phyloP scores from a whole-genome alignment of 345 rosid genomes.

The Eucalyptus cloeziana region DNA sequence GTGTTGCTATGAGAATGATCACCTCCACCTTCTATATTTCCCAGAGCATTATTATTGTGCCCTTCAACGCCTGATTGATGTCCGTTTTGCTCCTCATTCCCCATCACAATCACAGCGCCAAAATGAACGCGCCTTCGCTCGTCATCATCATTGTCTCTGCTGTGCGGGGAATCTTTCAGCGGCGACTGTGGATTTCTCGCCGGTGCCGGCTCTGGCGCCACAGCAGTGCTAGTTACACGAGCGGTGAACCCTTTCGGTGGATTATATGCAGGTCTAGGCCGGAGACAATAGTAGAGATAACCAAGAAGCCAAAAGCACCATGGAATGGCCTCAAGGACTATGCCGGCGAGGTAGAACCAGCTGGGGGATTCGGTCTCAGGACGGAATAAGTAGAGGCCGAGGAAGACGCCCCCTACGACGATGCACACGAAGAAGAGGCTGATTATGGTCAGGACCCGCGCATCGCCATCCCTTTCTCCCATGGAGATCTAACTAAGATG shows the following conservation, averaged over 20 bases:
- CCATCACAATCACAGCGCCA: conserved; percentile 28
- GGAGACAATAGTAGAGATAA: conserved; percentile 35
- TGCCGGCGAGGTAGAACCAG: conserved; percentile 36
- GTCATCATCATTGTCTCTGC: background rate
- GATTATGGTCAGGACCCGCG: conserved; percentile 23
- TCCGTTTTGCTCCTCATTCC: conserved; percentile 4
- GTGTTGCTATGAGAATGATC: background rate
- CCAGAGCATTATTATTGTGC: background rate
- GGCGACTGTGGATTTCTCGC: background rate
- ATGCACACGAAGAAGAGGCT: conserved; percentile 32
- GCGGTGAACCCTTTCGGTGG: background rate
- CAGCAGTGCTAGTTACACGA: background rate
- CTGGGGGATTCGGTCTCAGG: conserved; percentile 6
- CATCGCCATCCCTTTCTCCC: conserved; percentile 39
- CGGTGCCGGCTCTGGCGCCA: background rate
- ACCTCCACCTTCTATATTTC: background rate
- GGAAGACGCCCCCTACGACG: conserved; percentile 37
- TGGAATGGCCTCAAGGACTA: conserved; percentile 47
- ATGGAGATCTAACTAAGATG: background rate
- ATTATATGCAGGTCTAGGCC: conserved; percentile 1
- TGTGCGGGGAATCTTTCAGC: background rate
- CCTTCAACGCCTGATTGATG: background rate
- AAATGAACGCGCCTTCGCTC: conserved; percentile 30
- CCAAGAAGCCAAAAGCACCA: conserved; percentile 63
- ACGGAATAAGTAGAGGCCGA: conserved; percentile 30